Conservation (phyloP, 768 basidiomycete genomes). For the Paxillus rubicundulus region DNA sequence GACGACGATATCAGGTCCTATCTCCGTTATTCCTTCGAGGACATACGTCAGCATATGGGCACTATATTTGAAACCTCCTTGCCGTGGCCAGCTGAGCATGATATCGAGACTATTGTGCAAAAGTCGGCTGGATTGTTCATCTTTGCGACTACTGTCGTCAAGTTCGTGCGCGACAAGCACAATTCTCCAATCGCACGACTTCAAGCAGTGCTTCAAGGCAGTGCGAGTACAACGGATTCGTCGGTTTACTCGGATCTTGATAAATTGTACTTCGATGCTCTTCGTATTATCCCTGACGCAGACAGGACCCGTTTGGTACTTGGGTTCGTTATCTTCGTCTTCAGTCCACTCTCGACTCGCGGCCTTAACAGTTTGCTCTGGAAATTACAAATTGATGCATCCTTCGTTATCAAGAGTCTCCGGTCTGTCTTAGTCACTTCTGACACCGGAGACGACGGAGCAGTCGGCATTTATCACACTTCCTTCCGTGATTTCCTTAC, state of each 20-base stretch:
- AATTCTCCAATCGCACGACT: conserved; percentile 10
- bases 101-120: conserved; percentile 16
- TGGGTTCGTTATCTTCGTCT: conserved; percentile 13
- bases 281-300: conserved; percentile 7
- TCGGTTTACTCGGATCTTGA: conserved; percentile 14
- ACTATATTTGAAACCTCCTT: background rate
- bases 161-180: conserved; percentile 16
- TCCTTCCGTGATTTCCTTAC: conserved; percentile 23
- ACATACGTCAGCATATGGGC: conserved; percentile 4
- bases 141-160: conserved; percentile 28
- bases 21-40: conserved; percentile 19
- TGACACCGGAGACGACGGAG: conserved; percentile 6
- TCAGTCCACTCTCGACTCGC: conserved; percentile 11
- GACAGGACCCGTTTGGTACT: conserved; percentile 11
- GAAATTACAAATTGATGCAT: conserved; percentile 4
- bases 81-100: conserved; percentile 23
- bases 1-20: conserved; percentile 24
- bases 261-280: conserved; percentile 13
- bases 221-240: conserved; percentile 1
- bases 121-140: conserved; percentile 27
- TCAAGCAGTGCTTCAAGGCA: conserved; percentile 7
- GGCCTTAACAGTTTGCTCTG: conserved; percentile 13
- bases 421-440: conserved; percentile 15
- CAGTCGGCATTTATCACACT: conserved; percentile 19
- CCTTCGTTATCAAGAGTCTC: conserved; percentile 11